Evolutionary conservation across 1,284 basidiomycete genomes (phyloP), one percentile per base, ranked within the genome.

Genomic region (Blastosporella zonata): DNA sequence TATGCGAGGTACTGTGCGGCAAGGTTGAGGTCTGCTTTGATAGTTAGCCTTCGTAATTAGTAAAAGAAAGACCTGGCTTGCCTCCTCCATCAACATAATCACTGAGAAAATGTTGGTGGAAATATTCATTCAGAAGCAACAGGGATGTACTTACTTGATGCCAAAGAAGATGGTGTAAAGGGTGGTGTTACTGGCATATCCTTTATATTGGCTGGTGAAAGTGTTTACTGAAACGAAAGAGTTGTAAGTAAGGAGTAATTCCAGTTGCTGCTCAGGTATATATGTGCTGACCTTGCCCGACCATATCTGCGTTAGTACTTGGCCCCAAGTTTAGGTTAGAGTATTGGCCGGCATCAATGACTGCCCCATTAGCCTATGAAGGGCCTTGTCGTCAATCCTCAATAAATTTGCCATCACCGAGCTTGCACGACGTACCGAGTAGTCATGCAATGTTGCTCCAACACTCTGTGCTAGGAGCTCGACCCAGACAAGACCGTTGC

Each of bases 91-190:
- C 42, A 17, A 53, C 55, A 22, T 57, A 64, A 49, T 64, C 62
- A 31, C 60, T 62, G 22, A 12, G 3, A 38, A 2, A 20, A 17
- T 31, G 15, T 23, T 43, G 29, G 10, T 22, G 20, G 20, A 37
- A 22, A 17, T 18, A 27, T 35, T 34, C 12, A 13, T 20, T 17
- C 28, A 44, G 18, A 23, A n/a, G n/a, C n/a, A n/a, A 22, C 15
- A 1, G 12, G 10, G 25, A 38, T 10, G 20, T 2, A 58, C 62
- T 49, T 51, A 69, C 66, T 61, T 62, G 38, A 70, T 71, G 9
- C 71, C 70, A 44, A 71, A 67, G 61, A 71, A 73, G 31, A 69
- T 56, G 7, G 64, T 63, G 43, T 69, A 73, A 3, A 73, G 59
- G 3, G 70, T 72, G 5, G 64, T 67, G 9, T 60, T 46, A 1